phyloP scores from a whole-genome alignment of 2,329 filamentous ascomycete genomes.

The Trichophyton equinum region DNA sequence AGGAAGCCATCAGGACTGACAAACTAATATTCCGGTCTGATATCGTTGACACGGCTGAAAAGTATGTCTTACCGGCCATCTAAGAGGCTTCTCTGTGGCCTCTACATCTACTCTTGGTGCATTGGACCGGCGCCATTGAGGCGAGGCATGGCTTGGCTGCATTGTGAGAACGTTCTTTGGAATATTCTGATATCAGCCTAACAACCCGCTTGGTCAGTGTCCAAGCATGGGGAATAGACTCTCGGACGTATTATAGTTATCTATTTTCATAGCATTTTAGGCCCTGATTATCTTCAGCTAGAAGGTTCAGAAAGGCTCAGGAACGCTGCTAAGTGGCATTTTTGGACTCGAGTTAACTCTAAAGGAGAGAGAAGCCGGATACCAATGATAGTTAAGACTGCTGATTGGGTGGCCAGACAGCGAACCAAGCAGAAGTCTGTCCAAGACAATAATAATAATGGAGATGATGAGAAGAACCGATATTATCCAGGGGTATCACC shows the following conservation, averaged over 20 bases:
- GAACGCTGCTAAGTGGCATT: background rate
- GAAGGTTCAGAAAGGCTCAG: background rate
- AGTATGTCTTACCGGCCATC: background rate
- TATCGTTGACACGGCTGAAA: background rate
- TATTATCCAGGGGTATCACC: too few relatives aligned
- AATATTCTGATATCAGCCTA: background rate
- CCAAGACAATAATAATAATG: background rate
- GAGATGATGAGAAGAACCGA: too few relatives aligned
- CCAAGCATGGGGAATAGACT: background rate
- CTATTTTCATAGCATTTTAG: background rate
- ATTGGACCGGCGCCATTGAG: background rate
- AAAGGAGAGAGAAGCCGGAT: background rate
- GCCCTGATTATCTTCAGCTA: background rate
- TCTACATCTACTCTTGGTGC: background rate
- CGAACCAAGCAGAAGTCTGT: background rate
- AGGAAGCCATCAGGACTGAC: background rate
- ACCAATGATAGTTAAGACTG: too few relatives aligned
- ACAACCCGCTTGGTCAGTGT: background rate
- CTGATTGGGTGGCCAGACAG: background rate
- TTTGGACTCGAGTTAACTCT: background rate
- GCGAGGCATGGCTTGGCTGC: background rate
- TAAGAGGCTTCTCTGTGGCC: background rate
- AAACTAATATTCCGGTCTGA: background rate
- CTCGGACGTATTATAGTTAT: background rate
- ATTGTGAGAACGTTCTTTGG: background rate